Evolutionary conservation across 208 protist genomes (phyloP), one percentile per base, ranked within the genome.

Genomic region (Leishmania arabica): DNA sequence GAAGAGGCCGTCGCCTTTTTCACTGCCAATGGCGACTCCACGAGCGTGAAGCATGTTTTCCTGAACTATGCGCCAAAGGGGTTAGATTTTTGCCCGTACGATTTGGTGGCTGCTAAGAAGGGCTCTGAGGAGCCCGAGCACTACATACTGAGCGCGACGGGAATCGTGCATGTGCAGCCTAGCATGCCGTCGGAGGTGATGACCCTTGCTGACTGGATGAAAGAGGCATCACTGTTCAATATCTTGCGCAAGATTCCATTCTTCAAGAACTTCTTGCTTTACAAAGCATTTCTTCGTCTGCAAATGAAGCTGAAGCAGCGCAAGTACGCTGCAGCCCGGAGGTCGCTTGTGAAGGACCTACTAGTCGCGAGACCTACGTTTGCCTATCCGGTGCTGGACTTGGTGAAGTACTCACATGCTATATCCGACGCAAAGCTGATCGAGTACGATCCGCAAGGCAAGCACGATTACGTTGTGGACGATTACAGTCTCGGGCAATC

Each of bases 1-100:
- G 96, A 99, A 78, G 97, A 99, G 72, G 96, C 92, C 49, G 92
- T 99, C 75, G 90, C 96, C 13, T 99, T 99, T 84, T 99, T 99
- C 88, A 95, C 96, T 13, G 89, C 93, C 37, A 85, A 97, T 83
- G 95, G 96, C 53, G 95, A 91, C 78, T 88, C 77, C 37, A 97
- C 89, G 15, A 88, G 93, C 49, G 88, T 99, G 19, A 99, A 99
- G 86, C 98, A 98, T 79, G 92, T 99, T 31, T 95, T 99, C 45
- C 86, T 98, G 47, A 98, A 98, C 54, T 89, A 87, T 31, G 90
- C 88, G 0, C 88, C 89, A 37, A 89, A 89, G 42, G 82, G 83
- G 0, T 79, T 98, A 8, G 90, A 97, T 62, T 99, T 98, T 74
- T 90, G 95, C 54, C 98, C 98, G 6, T 99, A 99, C 83, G 95